Conservation (phyloP, 805 yeast species). For the Schwanniomyces vanrijiae region DNA sequence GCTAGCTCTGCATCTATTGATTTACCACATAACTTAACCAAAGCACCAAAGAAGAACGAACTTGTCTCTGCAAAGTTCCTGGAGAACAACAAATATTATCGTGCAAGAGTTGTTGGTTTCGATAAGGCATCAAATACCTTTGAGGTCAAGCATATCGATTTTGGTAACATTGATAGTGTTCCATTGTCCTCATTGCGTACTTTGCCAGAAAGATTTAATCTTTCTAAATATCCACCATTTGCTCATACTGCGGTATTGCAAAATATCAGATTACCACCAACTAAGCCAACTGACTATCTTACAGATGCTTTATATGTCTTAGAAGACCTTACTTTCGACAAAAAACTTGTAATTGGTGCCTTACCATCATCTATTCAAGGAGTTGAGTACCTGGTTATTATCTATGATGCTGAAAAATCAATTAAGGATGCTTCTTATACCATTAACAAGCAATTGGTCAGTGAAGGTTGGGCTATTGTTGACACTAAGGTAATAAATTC, state of each 20-base stretch:
- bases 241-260: slow-evolving; percentile 57
- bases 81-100: slow-evolving; percentile 54
- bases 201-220: slow-evolving; percentile 51
- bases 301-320: slow-evolving; percentile 54
- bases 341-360: slow-evolving; percentile 55
- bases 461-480: slow-evolving; percentile 61
- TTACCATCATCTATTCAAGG: slow-evolving; percentile 39
- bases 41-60: slow-evolving; percentile 55
- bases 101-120: slow-evolving; percentile 52
- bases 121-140: slow-evolving; percentile 45
- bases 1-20: slow-evolving; percentile 37
- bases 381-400: slow-evolving; percentile 49
- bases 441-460: slow-evolving; percentile 57
- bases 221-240: slow-evolving; percentile 45
- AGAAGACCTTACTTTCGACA: slow-evolving; percentile 52
- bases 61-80: slow-evolving; percentile 53
- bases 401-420: slow-evolving; percentile 58
- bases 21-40: slow-evolving; percentile 37
- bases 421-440: slow-evolving; percentile 55
- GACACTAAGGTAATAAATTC: slow-evolving; percentile 29
- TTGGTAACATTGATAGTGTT: slow-evolving; percentile 54
- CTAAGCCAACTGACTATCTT: slow-evolving; percentile 52
- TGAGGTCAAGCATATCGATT: slow-evolving; percentile 61
- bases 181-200: slow-evolving; percentile 45
- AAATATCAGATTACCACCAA: slow-evolving; percentile 57